phyloP scores from a whole-genome alignment of 2,329 filamentous ascomycete genomes.

The Fusarium phyllophilum region DNA sequence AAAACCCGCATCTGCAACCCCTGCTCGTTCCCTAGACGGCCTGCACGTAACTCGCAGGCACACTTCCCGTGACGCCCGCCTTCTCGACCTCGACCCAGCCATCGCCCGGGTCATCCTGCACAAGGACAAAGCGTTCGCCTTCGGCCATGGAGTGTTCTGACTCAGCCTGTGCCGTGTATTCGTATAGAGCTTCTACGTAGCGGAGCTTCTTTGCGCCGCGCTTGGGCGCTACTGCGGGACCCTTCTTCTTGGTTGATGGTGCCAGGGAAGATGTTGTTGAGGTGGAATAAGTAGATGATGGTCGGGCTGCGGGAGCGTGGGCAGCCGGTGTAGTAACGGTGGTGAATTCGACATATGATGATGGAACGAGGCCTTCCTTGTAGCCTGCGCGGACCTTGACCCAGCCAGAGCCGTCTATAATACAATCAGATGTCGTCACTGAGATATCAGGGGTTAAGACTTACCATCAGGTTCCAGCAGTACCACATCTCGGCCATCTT shows the following conservation, averaged over 20 bases:
- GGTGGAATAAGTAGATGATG: slow-evolving; percentile 80
- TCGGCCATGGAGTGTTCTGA: slow-evolving; percentile 90
- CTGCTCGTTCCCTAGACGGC: slow-evolving; percentile 62
- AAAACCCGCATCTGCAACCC: slow-evolving; percentile 21
- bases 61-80: slow-evolving; percentile 85
- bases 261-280: slow-evolving; percentile 59
- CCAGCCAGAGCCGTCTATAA: slow-evolving; percentile 91
- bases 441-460: slow-evolving; percentile 40
- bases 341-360: slow-evolving; percentile 81
- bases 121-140: slow-evolving; percentile 90
- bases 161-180: slow-evolving; percentile 87
- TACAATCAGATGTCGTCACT: slow-evolving; percentile 16
- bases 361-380: slow-evolving; percentile 86
- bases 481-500: slow-evolving; percentile 80
- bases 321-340: slow-evolving; percentile 54
- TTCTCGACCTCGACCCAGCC: slow-evolving; percentile 98
- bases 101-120: slow-evolving; percentile 88
- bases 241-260: slow-evolving; percentile 77
- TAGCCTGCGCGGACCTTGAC: slow-evolving; percentile 80
- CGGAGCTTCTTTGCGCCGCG: slow-evolving; percentile 92
- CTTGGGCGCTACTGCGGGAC: slow-evolving; percentile 88
- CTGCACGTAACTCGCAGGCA: slow-evolving; percentile 93
- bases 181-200: slow-evolving; percentile 93
- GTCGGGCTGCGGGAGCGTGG: slow-evolving; percentile 64
- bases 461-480: slow-evolving; percentile 90